Base-by-base conservation (phyloP, 371 early-diverging fungal genomes). In the Mortierella sp. region DNA sequence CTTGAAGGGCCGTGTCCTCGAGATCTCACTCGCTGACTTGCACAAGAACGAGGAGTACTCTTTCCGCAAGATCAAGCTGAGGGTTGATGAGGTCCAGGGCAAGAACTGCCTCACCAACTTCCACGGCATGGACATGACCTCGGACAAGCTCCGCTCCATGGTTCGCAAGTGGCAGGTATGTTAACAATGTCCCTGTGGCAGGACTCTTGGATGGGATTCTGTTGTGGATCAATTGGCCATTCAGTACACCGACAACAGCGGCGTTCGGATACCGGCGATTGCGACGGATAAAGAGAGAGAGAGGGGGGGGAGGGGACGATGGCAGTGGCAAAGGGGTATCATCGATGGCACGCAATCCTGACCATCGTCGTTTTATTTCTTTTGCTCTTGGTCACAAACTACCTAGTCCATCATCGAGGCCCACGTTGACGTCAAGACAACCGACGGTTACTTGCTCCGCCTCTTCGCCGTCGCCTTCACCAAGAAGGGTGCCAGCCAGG, bases 41-140 rank as follows among this genome's bases (percentile, higher is more conserved):
- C 93, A 93, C 94, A 94, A 94, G 84, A 95, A 95, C 84, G 97
- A 96, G 84, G 91, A 95, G 76, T 88, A 92, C 71, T 82, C 95
- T 58, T 98, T 94, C 95, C 93, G 99, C 83, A 99, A 99, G 94
- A 90, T 99, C 88, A 91, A 93, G 87, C 95, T 99, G 79, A 91
- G 94, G 82, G 93, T 99, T 78, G 97, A 98, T 72, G 99, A 99
- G 87, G 92, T 99, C 80, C 91, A 91, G 81, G 99, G 99, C 81
- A 96, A 94, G 88, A 97, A 96, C 93, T 96, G 97, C 89, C 91
- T 99, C 59, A 97, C 99, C 91, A 95, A 96, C 91, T 99, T 99
- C 92, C 92, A 99, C 94, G 95, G 99, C 74, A 99, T 99, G 99
- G 95, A 96, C 86, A 93, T 99, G 88, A 98, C 99, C 81, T 93